Evolutionary conservation across 805 yeast genomes (phyloP).

Genomic region (Debaryomyces tyrocola): DNA sequence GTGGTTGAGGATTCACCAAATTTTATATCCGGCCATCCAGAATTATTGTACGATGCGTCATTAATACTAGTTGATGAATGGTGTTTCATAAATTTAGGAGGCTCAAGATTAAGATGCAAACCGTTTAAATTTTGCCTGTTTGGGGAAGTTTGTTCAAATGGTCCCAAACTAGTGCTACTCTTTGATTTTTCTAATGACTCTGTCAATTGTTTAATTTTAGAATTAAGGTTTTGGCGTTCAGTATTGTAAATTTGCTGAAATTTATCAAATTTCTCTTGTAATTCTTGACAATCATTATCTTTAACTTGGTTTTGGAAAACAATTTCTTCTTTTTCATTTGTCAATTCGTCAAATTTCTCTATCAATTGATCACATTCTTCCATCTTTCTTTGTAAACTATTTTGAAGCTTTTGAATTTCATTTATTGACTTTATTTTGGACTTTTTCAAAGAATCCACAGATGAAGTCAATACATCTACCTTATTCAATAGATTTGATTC

Average conservation of each 20-base stretch:
- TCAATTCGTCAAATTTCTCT: constrained; percentile 20
- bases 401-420: constrained; percentile 32
- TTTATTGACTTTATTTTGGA: constrained; percentile 26
- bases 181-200: constrained; percentile 16
- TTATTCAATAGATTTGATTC: constrained; percentile 65
- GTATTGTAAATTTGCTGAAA: constrained; percentile 29
- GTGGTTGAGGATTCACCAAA: constrained; percentile 52
- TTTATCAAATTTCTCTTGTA: constrained; percentile 30
- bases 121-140: constrained; percentile 3
- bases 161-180: background rate
- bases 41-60: background rate
- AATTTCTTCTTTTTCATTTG: constrained; percentile 24
- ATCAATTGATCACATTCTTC: constrained; percentile 9
- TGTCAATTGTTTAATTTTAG: constrained; percentile 23
- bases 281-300: constrained; percentile 19
- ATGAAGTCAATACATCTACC: constrained; percentile 32
- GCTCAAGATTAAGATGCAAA: constrained; percentile 16
- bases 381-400: constrained; percentile 11
- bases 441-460: constrained; percentile 30
- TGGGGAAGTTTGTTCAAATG: constrained; percentile 2
- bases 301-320: constrained; percentile 19
- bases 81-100: constrained; percentile 2
- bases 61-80: background rate
- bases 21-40: constrained; percentile 21
- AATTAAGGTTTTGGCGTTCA: constrained; percentile 27